Evolutionary conservation across 495 filamentous ascomycete species (phyloP), one percentile per base, ranked within the genome.

Genomic region (Penicillium salamii): DNA sequence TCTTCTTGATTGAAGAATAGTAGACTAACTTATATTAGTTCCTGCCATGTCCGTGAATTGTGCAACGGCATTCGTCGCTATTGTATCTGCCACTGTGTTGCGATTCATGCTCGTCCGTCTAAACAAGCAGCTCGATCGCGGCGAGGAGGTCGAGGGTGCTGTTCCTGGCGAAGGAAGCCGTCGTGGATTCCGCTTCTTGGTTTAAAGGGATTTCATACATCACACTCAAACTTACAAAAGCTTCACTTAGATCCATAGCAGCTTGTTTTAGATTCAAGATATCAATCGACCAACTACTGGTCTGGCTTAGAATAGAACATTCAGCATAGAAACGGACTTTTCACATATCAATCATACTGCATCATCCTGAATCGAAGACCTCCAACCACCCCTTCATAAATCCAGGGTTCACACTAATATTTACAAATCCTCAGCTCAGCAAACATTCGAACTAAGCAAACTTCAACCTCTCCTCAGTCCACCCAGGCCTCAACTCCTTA

Each of bases 31-130:
- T 34, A 6, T 6, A 21, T 1, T 34, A 75, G 75, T 85, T 5
- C 72, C 86, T 11, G 88, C 89, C 5, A 88, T 92, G 80, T 69
- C 74, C 2, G 87, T 90, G 49, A 89, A 91, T 62, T 88, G 83
- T 53, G 78, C 66, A 2, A 90, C 82, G 29, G 79, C 80, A 0
- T 74, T 82, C 18, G 64, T 90, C 34, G 81, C 87, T 1, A 86
- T 92, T 28, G 38, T 82, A 18, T 70, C 80, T 28, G 87, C 89
- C 2, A 82, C 83, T 0, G 58, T 80, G 1, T 64, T 92, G 53
- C 69, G 87, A 1, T 71, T 87, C 33, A 78, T 88, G 13, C 74
- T 95, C 5, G 76, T 78, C n/a, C 62, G 80, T 35, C 58, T 88
- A 50, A 95, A 95, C 52, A 81, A 78, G 71, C 87, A 84, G 67